phyloP scores from a whole-genome alignment of 192 early-diverging fungal species.

The Phlyctochytrium bullatum region DNA sequence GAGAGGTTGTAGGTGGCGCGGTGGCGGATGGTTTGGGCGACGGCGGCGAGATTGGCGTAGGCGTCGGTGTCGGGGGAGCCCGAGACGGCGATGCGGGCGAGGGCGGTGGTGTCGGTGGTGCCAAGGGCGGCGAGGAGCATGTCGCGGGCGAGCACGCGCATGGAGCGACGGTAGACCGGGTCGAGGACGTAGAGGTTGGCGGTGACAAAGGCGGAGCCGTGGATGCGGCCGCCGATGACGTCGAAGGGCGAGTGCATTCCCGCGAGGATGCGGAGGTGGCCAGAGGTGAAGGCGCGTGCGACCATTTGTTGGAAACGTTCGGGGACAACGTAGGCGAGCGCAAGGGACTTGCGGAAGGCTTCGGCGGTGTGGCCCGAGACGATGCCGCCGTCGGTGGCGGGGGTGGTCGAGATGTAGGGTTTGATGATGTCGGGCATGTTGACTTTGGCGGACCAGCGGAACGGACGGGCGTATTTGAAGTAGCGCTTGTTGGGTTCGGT shows the following conservation, averaged over 20 bases:
- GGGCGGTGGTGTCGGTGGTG: no score
- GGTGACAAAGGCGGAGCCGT: slow-evolving; percentile 11
- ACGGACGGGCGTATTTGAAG: slow-evolving; percentile 31
- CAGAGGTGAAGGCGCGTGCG: slow-evolving; percentile 15
- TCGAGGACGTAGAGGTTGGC: no score
- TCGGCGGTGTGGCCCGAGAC: slow-evolving; percentile 26
- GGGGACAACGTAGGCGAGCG: slow-evolving; percentile 24
- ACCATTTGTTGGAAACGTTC: slow-evolving; percentile 27
- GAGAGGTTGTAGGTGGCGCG: no score
- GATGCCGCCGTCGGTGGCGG: slow-evolving; percentile 25
- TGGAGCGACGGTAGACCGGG: no score
- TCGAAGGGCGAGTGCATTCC: no score
- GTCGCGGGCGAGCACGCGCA: no score
- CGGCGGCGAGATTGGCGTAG: no score
- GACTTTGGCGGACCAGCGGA: slow-evolving; percentile 22
- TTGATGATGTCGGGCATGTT: slow-evolving; percentile 5
- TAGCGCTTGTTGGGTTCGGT: slow-evolving; percentile 30
- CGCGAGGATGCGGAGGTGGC: no score
- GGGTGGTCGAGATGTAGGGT: slow-evolving; percentile 16
- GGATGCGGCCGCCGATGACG: slow-evolving; percentile 26
- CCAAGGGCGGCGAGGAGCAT: no score
- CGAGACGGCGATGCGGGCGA: no score
- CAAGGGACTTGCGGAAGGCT: slow-evolving; percentile 13
- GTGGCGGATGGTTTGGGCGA: no score
- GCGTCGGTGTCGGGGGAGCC: no score